Evolutionary conservation across 768 basidiomycete species (phyloP).

Genomic region (Agrocybe pediades): DNA sequence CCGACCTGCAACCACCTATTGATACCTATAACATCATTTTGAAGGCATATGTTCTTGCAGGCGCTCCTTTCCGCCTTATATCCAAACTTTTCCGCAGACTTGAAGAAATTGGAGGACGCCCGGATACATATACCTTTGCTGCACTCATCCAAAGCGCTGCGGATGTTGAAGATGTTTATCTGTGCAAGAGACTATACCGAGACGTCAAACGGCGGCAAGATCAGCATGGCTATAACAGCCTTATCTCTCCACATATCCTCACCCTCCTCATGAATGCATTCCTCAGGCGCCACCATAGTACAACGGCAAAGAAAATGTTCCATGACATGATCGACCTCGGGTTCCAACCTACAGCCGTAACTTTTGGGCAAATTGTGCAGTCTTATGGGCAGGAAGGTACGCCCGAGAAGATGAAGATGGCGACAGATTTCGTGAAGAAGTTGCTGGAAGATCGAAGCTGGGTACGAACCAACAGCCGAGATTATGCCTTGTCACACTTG

Average conservation of each 20-base stretch:
- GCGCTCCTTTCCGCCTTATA: slow-evolving; percentile 72
- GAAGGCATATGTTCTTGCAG: slow-evolving; percentile 82
- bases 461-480: slow-evolving; percentile 7
- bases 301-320: slow-evolving; percentile 63
- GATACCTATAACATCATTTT: slow-evolving; percentile 77
- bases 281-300: slow-evolving; percentile 53
- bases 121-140: slow-evolving; percentile 67
- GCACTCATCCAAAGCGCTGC: slow-evolving; percentile 81
- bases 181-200: slow-evolving; percentile 65
- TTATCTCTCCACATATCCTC: slow-evolving; percentile 61
- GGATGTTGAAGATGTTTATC: slow-evolving; percentile 63
- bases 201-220: slow-evolving; percentile 61
- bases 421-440: slow-evolving; percentile 63
- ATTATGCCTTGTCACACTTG: slow-evolving; percentile 34
- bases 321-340: slow-evolving; percentile 70
- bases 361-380: slow-evolving; percentile 66
- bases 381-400: slow-evolving; percentile 56
- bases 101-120: slow-evolving; percentile 46
- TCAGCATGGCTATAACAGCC: slow-evolving; percentile 31
- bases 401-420: slow-evolving; percentile 54
- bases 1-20: slow-evolving; percentile 46
- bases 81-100: slow-evolving; percentile 62
- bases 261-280: slow-evolving; percentile 79
- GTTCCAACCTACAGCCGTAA: slow-evolving; percentile 67
- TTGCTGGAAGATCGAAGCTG: slow-evolving; percentile 28